A percentile compares a stretch with the other conserved stretches of the same genome.
phyloP scores from a whole-genome alignment of 768 basidiomycete genomes.

The Paxillus rubicundulus region DNA sequence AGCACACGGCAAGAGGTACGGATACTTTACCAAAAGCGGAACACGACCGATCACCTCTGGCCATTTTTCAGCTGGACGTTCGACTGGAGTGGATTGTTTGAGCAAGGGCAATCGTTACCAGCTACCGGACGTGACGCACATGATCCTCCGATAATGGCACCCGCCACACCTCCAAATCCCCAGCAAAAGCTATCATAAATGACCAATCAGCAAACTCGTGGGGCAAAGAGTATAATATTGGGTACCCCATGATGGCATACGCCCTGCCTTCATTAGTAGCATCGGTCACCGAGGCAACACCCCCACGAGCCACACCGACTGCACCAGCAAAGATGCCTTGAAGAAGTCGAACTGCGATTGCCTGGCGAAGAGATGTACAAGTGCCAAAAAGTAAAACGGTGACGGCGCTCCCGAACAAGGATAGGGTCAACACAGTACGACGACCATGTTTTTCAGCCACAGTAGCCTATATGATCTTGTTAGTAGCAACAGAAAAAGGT shows the following conservation, averaged over 20 bases:
- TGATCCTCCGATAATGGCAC: conserved; percentile 81
- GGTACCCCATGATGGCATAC: conserved; percentile 85
- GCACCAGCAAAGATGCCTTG: conserved; percentile 94
- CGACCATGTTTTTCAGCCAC: conserved; percentile 89
- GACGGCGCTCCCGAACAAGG: conserved; percentile 80
- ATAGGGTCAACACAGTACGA: conserved; percentile 79
- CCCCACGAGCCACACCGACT: conserved; percentile 91
- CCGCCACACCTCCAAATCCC: conserved; percentile 94
- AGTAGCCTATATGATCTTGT: conserved; percentile 59
- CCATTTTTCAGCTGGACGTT: conserved; percentile 85
- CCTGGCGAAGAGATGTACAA: conserved; percentile 70
- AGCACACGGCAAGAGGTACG: conserved; percentile 86
- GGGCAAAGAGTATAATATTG: neutral
- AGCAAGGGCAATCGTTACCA: neutral
- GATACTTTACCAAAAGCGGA: conserved; percentile 71
- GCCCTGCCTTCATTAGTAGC: conserved; percentile 90
- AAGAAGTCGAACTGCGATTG: conserved; percentile 79
- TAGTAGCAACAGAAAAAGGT: conserved; percentile 10
- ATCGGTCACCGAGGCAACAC: conserved; percentile 85
- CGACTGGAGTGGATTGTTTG: conserved; percentile 49
- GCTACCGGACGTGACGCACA: conserved; percentile 46
- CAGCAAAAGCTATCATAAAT: conserved; percentile 70
- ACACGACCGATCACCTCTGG: conserved; percentile 66
- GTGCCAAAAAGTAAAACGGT: conserved; percentile 81
- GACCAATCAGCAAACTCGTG: neutral